Conservation (phyloP, 805 yeast genomes). For the Yarrowia divulgata region DNA sequence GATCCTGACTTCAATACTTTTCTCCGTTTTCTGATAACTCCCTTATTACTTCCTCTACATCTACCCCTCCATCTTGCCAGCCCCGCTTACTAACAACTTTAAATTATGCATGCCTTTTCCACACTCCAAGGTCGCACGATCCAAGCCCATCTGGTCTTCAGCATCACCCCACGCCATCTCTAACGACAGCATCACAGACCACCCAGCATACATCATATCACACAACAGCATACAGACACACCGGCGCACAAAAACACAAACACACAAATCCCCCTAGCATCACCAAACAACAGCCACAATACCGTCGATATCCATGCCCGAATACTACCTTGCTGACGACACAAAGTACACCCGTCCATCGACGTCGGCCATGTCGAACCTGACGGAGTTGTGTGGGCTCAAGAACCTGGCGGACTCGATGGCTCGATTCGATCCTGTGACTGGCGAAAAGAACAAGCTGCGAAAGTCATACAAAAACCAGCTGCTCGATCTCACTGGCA, state of each 20-base stretch:
- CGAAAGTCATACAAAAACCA: constrained; percentile 96
- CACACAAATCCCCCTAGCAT: background rate
- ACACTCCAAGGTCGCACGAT: constrained; percentile 28
- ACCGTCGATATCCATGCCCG: constrained; percentile 28
- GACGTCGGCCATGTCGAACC: constrained; percentile 70
- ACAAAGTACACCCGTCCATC: constrained; percentile 40
- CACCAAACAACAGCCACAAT: background rate
- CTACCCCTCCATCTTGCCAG: background rate
- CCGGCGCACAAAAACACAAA: no score
- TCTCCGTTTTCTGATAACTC: no score
- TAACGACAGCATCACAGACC: background rate
- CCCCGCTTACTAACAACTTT: constrained; percentile 6
- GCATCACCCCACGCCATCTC: background rate
- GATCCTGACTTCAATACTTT: no score
- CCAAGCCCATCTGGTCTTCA: background rate
- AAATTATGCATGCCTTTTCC: constrained; percentile 15
- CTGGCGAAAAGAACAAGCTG: constrained; percentile 88
- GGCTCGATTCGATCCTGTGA: constrained; percentile 86
- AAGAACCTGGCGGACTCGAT: constrained; percentile 75
- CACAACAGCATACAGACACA: background rate
- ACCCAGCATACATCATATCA: background rate
- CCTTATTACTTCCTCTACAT: no score
- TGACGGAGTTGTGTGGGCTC: constrained; percentile 72
- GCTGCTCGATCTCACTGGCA: constrained; percentile 80
- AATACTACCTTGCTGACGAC: constrained; percentile 36